Evolutionary conservation across 306 rosid species (phyloP), one percentile per base, ranked within the genome.

Genomic region (Vachellia collinsii): DNA sequence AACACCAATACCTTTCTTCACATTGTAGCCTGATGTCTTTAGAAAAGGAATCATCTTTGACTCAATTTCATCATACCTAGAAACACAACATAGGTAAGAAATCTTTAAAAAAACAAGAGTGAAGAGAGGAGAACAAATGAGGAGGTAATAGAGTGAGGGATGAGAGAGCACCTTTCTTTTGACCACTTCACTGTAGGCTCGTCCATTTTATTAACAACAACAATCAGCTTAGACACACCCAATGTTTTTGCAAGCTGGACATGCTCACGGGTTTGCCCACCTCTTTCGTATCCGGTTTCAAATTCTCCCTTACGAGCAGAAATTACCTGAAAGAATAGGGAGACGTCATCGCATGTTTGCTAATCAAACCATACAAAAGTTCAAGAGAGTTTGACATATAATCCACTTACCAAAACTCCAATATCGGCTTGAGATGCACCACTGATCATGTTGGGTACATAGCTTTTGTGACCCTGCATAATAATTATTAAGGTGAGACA

Each of bases 241-340:
- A 96, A 74, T 0, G 99, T 96, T 88, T 96, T 96, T 23, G 99
- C 98, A 81, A 96, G 97, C 78, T 91, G 97, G 79, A 96, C 99
- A 48, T 96, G 99, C 68, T 96, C 99, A 81, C 99, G 98, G 64
- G 99, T 96, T 85, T 96, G 99, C 38, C 99, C 99, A 85, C 99
- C 99, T 80, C 90, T 92, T 93, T 96, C 99, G 77, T 90, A 96
- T 70, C 99, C 99, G 65, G 99, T 96, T 85, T 96, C 99, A 80
- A 96, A 96, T 84, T 96, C 99, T 61, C 99, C 99, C 86, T 93
- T 96, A 62, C 99, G 86, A 36, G 99, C 99, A 88, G 99, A 96
- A 76, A 96, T 93, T 66, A 96, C 98, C 99, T 96, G 67, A 17
- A 20, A 47, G 83, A 25, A 19, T 77, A 36, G 75, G 29, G 43